These are phyloP conservation scores for Raphanus sativus DNA, from an alignment of 345 rosid genomes.

Conservation along the genomic window DNA sequence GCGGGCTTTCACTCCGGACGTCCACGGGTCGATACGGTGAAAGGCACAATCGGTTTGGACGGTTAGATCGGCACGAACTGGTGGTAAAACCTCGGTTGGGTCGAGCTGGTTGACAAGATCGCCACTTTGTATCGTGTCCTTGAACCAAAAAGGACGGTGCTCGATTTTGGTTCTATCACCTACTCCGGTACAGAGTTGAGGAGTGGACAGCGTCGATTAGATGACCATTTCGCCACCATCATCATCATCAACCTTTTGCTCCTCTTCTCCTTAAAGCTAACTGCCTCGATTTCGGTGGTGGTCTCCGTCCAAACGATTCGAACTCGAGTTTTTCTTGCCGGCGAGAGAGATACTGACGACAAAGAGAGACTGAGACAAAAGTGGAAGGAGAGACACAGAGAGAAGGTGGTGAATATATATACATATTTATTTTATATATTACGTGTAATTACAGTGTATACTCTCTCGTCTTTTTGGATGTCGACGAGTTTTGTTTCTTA, in stretches of 20 bases:
- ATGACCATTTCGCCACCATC: not conserved
- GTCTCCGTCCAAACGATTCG: not conserved
- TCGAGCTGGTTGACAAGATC: too few relatives aligned
- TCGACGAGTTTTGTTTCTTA: slow-evolving; percentile 36
- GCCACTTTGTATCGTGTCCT: too few relatives aligned
- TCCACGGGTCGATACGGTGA: too few relatives aligned
- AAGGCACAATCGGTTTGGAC: too few relatives aligned
- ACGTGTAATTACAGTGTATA: slow-evolving; percentile 17
- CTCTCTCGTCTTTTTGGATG: slow-evolving; percentile 34
- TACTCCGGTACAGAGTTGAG: slow-evolving; percentile 13
- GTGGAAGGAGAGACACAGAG: slow-evolving; percentile 30
- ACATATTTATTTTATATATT: slow-evolving; percentile 1
- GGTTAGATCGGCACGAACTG: too few relatives aligned
- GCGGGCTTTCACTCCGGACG: too few relatives aligned
- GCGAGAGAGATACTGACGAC: slow-evolving; percentile 18
- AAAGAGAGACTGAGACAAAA: slow-evolving; percentile 19
- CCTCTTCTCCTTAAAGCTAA: too few relatives aligned
- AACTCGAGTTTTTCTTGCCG: slow-evolving; percentile 19
- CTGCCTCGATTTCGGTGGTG: too few relatives aligned
- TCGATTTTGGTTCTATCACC: not conserved
- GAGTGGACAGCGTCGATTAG: slow-evolving; percentile 1
- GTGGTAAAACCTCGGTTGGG: too few relatives aligned
- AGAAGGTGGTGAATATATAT: slow-evolving; percentile 21
- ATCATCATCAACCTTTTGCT: not conserved
- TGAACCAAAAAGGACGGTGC: too few relatives aligned